Evolutionary conservation across 148 eudicot genomes (phyloP).

Genomic region (Nepenthes gracilis): DNA sequence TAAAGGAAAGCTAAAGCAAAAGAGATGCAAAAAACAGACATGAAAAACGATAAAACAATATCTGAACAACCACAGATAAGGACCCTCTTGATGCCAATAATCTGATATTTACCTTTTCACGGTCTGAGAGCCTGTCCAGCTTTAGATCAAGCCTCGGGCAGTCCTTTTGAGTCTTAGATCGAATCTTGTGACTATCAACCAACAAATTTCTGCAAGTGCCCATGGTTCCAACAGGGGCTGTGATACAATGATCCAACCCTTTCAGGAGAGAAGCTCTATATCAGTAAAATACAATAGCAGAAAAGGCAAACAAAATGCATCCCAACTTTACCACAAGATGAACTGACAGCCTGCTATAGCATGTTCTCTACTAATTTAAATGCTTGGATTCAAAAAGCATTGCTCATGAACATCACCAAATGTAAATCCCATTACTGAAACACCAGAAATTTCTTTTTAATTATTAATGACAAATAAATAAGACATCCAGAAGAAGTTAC

Average conservation of each 20-base stretch:
- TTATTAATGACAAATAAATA: no score
- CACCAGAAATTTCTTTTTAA: no score
- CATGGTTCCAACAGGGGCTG: constrained; percentile 44
- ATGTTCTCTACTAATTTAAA: no score
- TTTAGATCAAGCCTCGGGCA: constrained; percentile 37
- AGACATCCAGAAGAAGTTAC: no score
- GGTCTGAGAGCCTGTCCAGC: constrained; percentile 69
- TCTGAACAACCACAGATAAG: constrained; percentile 1
- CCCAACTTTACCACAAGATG: background rate
- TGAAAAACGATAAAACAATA: background rate
- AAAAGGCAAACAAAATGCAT: background rate
- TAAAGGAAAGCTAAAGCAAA: background rate
- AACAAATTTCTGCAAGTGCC: constrained; percentile 29
- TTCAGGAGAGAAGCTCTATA: constrained; percentile 8
- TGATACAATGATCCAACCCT: constrained; percentile 57
- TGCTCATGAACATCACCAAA: no score
- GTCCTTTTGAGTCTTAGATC: constrained; percentile 59
- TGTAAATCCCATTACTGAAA: no score
- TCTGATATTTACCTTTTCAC: constrained; percentile 54
- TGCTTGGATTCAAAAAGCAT: no score
- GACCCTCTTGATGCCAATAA: background rate
- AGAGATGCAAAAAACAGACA: background rate
- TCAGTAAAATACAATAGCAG: constrained; percentile 8
- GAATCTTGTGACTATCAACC: constrained; percentile 33
- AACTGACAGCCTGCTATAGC: no score